Evolutionary conservation across 108 stramenopile species (phyloP).

Genomic region (Cyclotella sp.): DNA sequence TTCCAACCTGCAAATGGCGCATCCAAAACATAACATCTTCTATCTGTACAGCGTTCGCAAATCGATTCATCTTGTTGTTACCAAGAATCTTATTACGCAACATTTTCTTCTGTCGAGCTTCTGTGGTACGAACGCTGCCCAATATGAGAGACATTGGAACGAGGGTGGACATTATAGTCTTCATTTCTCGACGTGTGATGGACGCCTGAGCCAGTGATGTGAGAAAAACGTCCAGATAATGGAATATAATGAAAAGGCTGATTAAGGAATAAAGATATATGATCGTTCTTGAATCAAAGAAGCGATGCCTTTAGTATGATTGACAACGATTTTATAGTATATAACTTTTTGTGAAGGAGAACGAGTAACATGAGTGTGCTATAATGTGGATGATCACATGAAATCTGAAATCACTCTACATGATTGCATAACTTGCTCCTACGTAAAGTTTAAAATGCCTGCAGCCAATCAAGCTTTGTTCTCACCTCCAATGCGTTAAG

Average conservation of each 20-base stretch:
- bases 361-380: neutral
- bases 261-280: no score
- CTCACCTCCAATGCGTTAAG: no score
- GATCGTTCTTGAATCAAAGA: no score
- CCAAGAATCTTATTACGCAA: neutral
- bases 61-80: neutral
- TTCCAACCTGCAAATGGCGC: conserved; percentile 4
- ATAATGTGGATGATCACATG: neutral
- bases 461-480: no score
- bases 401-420: neutral
- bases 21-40: conserved; percentile 34
- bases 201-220: no score
- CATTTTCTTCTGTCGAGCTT: neutral
- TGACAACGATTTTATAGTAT: no score
- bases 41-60: neutral
- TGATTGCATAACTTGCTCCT: neutral
- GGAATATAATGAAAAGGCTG: no score
- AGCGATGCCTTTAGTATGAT: no score
- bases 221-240: no score
- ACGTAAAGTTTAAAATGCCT: neutral
- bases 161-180: neutral
- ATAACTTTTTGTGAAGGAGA: no score
- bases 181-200: neutral
- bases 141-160: neutral
- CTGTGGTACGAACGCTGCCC: neutral